These are phyloP conservation scores for Neoscytalidium dimidiatum DNA, from an alignment of 2,329 filamentous ascomycete genomes.

Conservation along the genomic window DNA sequence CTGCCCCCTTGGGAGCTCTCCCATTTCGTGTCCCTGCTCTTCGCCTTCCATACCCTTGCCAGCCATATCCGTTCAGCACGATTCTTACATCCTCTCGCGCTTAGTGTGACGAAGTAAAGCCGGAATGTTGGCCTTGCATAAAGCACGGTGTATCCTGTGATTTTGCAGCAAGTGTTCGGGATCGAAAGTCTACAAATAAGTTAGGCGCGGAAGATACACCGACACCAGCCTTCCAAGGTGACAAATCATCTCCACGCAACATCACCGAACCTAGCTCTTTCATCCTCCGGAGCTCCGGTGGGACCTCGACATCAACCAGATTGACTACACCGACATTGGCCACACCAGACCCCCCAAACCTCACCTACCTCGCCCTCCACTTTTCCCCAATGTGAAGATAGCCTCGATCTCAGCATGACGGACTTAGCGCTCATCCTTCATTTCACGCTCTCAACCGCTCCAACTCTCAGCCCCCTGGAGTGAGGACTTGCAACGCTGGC, in stretches of 20 bases:
- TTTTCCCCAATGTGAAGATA: background rate
- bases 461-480: background rate
- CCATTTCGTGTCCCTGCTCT: too few relatives aligned
- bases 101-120: constrained; percentile 58
- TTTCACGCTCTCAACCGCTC: background rate
- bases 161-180: background rate
- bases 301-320: too few relatives aligned
- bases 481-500: background rate
- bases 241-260: too few relatives aligned
- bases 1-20: too few relatives aligned
- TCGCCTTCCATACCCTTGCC: background rate
- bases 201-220: too few relatives aligned
- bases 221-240: too few relatives aligned
- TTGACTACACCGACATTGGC: too few relatives aligned
- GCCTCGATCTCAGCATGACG: background rate
- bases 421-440: background rate
- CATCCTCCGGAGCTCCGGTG: too few relatives aligned
- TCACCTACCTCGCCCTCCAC: background rate
- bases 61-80: background rate
- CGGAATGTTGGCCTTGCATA: constrained; percentile 51
- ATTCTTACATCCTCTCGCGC: background rate
- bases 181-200: too few relatives aligned
- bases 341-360: too few relatives aligned
- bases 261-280: too few relatives aligned
- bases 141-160: background rate